phyloP scores from a whole-genome alignment of 2,329 filamentous ascomycete species.

The Penicillium capsulatum region DNA sequence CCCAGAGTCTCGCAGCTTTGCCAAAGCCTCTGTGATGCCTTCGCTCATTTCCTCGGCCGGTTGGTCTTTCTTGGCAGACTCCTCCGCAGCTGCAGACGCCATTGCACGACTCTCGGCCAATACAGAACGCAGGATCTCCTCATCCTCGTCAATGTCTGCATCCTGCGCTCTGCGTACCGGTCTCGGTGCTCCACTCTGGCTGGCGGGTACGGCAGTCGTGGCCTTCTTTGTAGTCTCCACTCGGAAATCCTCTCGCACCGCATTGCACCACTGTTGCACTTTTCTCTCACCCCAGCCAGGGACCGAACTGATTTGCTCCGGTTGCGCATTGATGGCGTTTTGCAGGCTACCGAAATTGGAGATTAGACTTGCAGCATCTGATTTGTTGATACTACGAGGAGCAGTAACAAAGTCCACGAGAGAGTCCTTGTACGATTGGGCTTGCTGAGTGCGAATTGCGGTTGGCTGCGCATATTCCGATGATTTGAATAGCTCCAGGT shows the following conservation, averaged over 20 bases:
- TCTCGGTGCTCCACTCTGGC: conserved; percentile 23
- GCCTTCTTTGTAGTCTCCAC: conserved; percentile 65
- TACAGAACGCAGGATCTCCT: conserved; percentile 41
- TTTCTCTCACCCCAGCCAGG: conserved; percentile 95
- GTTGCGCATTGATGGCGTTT: conserved; percentile 79
- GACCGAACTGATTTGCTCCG: conserved; percentile 80
- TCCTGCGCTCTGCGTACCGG: conserved; percentile 10
- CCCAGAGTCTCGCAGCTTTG: conserved; percentile 48
- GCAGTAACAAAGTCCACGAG: conserved; percentile 90
- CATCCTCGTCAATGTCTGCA: conserved; percentile 41
- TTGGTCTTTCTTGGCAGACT: not conserved
- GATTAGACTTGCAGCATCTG: conserved; percentile 84
- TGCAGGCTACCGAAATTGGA: conserved; percentile 86
- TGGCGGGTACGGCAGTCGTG: conserved; percentile 31
- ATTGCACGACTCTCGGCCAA: conserved; percentile 23
- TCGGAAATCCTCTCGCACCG: conserved; percentile 80
- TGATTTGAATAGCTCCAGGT: conserved; percentile 90
- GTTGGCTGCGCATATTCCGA: conserved; percentile 81
- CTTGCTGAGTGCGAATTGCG: conserved; percentile 80
- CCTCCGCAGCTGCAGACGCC: conserved; percentile 5
- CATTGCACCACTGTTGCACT: conserved; percentile 76
- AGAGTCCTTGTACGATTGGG: conserved; percentile 76
- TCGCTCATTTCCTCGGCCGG: conserved; percentile 46
- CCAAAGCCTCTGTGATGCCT: conserved; percentile 56
- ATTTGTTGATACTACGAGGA: conserved; percentile 86